A percentile compares a stretch with the other conserved stretches of the same genome.
Conservation (phyloP, 1,284 basidiomycete genomes). For the Rhodotorula sp. region DNA sequence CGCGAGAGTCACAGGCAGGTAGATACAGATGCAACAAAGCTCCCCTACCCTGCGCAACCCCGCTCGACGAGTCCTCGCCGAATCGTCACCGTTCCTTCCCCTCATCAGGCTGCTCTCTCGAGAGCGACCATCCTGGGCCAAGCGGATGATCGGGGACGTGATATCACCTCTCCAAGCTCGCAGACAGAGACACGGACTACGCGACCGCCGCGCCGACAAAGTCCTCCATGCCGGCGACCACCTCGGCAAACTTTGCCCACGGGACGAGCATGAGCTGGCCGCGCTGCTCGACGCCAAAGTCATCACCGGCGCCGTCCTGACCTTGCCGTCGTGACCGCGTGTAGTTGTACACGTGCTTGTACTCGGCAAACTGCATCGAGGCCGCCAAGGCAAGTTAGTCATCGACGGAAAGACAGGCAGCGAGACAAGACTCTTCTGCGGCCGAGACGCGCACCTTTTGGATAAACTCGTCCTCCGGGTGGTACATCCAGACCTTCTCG, state of each 20-base stretch:
- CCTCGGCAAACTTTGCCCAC: conserved; percentile 46
- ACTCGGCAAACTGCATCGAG: conserved; percentile 57
- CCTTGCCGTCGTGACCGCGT: conserved; percentile 60
- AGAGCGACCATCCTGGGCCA: not conserved
- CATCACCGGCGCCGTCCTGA: conserved; percentile 55
- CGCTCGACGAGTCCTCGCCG: not conserved
- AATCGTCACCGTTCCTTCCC: not conserved
- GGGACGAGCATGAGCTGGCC: conserved; percentile 72
- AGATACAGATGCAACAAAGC: not conserved
- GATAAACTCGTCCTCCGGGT: conserved; percentile 79
- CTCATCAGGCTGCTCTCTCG: not conserved
- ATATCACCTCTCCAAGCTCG: not conserved
- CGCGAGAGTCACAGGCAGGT: not conserved
- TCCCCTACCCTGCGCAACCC: too few species aligned
- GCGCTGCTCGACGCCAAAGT: conserved; percentile 73
- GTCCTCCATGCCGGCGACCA: conserved; percentile 51
- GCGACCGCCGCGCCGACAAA: conserved; percentile 31
- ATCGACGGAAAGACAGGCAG: not conserved
- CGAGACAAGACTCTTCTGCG: not conserved
- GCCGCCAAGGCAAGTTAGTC: too few species aligned
- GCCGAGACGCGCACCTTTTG: conserved; percentile 57
- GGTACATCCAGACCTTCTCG: conserved; percentile 62
- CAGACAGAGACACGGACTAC: not conserved
- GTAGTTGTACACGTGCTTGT: conserved; percentile 66
- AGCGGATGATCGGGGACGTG: not conserved